Percentiles rank a stretch among this genome's conserved stretches.
These are phyloP conservation scores for Suhomyces chickasaworum DNA, from an alignment of 1,139 yeast genomes.

Conservation along the genomic window DNA sequence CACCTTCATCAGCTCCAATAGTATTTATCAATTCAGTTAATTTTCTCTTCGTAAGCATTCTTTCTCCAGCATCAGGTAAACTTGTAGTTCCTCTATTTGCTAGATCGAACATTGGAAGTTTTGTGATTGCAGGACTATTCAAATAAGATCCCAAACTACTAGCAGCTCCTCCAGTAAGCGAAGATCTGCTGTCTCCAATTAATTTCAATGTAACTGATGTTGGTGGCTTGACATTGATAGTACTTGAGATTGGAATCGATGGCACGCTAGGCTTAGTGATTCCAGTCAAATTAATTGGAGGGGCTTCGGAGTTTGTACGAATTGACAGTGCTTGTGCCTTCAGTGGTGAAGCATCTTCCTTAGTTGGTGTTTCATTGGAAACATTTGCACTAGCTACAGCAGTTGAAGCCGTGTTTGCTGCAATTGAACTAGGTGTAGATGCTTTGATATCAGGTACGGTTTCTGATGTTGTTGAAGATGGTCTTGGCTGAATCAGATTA, in stretches of 20 bases:
- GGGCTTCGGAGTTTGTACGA: conserved; percentile 19
- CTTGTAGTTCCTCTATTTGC: conserved; percentile 45
- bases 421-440: not conserved
- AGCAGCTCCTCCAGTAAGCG: conserved; percentile 85
- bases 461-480: conserved; percentile 14
- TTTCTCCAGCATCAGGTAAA: conserved; percentile 58
- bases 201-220: conserved; percentile 62
- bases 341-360: conserved; percentile 10
- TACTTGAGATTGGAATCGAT: conserved; percentile 70
- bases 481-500: conserved; percentile 3
- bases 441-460: conserved; percentile 2
- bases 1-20: conserved; percentile 82
- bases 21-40: conserved; percentile 81
- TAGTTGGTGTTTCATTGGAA: conserved; percentile 15
- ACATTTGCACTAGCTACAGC: conserved; percentile 7
- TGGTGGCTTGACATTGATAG: conserved; percentile 65
- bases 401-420: conserved; percentile 22
- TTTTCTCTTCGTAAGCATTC: conserved; percentile 87
- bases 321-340: conserved; percentile 13
- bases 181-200: conserved; percentile 61
- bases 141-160: conserved; percentile 58
- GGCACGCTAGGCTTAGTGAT: conserved; percentile 70
- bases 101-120: conserved; percentile 79
- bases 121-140: conserved; percentile 74
- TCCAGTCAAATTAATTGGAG: conserved; percentile 39